Evolutionary conservation across 2,329 filamentous ascomycete genomes (phyloP).

Genomic region (Pseudogymnoascus sp.): DNA sequence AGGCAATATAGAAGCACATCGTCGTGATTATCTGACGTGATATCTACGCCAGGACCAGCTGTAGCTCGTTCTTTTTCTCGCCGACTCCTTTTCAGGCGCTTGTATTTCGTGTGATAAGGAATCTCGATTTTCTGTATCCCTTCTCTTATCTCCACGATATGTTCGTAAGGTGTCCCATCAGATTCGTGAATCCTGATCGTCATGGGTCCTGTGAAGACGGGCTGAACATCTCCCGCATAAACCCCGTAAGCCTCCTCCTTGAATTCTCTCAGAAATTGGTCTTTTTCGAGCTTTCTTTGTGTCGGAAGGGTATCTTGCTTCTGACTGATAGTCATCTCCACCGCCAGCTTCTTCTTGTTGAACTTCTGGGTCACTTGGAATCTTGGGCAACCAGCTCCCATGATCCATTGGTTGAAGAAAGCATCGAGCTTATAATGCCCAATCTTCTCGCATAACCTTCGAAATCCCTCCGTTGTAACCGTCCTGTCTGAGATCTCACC

Average conservation of each 20-base stretch:
- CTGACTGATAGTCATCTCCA: slow-evolving; percentile 84
- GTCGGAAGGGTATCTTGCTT: slow-evolving; percentile 43
- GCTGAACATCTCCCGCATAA: slow-evolving; percentile 59
- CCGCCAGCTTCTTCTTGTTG: slow-evolving; percentile 94
- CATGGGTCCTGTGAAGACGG: slow-evolving; percentile 91
- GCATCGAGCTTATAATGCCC: slow-evolving; percentile 78
- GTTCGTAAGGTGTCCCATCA: slow-evolving; percentile 95
- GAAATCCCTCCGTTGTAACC: slow-evolving; percentile 64
- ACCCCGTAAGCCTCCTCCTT: slow-evolving; percentile 69
- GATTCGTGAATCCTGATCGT: slow-evolving; percentile 97
- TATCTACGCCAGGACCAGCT: slow-evolving; percentile 54
- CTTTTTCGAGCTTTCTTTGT: slow-evolving; percentile 51
- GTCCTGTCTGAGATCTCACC: slow-evolving; percentile 65
- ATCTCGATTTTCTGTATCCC: slow-evolving; percentile 81
- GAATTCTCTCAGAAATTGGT: slow-evolving; percentile 73
- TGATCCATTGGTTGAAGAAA: slow-evolving; percentile 92
- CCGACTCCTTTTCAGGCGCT: slow-evolving; percentile 82
- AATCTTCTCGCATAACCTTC: slow-evolving; percentile 76
- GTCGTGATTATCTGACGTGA: slow-evolving; percentile 57
- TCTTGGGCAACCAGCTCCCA: slow-evolving; percentile 76
- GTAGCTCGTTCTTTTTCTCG: slow-evolving; percentile 70
- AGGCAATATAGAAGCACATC: slow-evolving; percentile 84
- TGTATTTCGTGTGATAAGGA: slow-evolving; percentile 98
- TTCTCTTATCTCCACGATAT: slow-evolving; percentile 92
- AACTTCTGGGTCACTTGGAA: slow-evolving; percentile 84